Percentiles rank a stretch among this genome's conserved stretches.
Conservation (phyloP, 805 yeast genomes). For the Metschnikowia cerradonensis region DNA sequence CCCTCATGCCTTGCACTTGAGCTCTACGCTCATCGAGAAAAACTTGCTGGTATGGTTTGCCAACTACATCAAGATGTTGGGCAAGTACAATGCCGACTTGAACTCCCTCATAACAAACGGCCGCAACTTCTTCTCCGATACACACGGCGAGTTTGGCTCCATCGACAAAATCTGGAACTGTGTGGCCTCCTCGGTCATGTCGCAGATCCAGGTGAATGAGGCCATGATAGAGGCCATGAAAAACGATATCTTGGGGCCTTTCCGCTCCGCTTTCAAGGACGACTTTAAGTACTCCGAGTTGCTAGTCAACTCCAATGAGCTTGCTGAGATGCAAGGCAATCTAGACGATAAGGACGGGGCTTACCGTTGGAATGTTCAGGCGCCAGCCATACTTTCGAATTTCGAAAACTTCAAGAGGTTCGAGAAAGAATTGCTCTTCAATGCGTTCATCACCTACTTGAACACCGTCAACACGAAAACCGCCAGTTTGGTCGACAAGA, state of each 20-base stretch:
- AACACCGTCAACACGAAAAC: slow-evolving; percentile 27
- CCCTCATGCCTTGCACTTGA: slow-evolving; percentile 31
- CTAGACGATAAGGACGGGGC: slow-evolving; percentile 35
- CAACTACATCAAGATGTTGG: slow-evolving; percentile 20
- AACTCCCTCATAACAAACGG: slow-evolving; percentile 21
- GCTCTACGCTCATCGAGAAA: slow-evolving; percentile 27
- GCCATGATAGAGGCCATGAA: slow-evolving; percentile 45
- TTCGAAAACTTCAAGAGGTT: slow-evolving; percentile 67
- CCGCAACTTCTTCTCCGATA: slow-evolving; percentile 17
- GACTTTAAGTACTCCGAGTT: slow-evolving; percentile 55
- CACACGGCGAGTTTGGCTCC: slow-evolving; percentile 34
- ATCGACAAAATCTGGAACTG: slow-evolving; percentile 44
- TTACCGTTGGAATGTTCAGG: slow-evolving; percentile 69
- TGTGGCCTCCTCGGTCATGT: slow-evolving; percentile 48
- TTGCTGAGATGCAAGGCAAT: slow-evolving; percentile 34
- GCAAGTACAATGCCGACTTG: slow-evolving; percentile 20
- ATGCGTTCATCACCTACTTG: slow-evolving; percentile 62
- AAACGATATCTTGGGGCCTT: slow-evolving; percentile 51
- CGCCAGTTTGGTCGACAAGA: slow-evolving; percentile 26
- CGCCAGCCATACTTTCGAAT: slow-evolving; percentile 70
- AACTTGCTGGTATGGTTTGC: slow-evolving; percentile 34
- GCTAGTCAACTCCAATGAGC: slow-evolving; percentile 44
- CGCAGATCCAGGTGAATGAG: slow-evolving; percentile 46
- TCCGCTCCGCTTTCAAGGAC: slow-evolving; percentile 49
- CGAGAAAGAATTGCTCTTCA: slow-evolving; percentile 54